Evolutionary conservation across 768 basidiomycete species (phyloP), one percentile per base, ranked within the genome.

Genomic region (Suillus clintonianus): DNA sequence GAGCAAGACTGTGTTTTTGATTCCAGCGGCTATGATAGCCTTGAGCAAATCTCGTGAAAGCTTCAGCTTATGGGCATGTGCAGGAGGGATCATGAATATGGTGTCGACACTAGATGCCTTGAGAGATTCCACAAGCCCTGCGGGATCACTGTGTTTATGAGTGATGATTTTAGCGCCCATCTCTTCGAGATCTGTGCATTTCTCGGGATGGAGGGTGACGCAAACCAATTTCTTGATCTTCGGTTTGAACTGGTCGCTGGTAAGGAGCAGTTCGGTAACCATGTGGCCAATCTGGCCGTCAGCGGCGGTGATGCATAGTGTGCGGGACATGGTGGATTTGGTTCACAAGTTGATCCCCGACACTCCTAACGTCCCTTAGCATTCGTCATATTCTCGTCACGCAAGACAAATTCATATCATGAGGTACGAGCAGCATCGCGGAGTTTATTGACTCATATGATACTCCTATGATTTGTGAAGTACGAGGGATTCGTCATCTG

Each of bases 231-330:
- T 9, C 15, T 60, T 30, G 53, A 68, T n/a, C 56, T 72, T 70
- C 59, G 51, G 48, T 37, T 57, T 51, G 62, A 70, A 74, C 14
- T 61, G 64, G 15, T 66, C 3, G 15, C 65, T 5, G 22, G 55
- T 24, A 37, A 68, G 60, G 43, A 75, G 67, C n/a, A 73, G 69
- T 43, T 77, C 74, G 50, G 67, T 63, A 60, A 77, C 62, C 64
- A 70, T 71, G 48, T 67, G 70, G 42, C 70, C 72, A 30, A 70
- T 76, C 68, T 77, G 72, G 63, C 74, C 76, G 27, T 76, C 72
- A 37, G 68, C 73, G 47, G 74, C 65, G 22, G 74, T 75, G 63
- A 77, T 65, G 68, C 64, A 66, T 63, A 76, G 62, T 22, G 68
- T 70, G 65, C 70, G 70, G 15, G 66, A 45, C 57, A 63, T 65